Evolutionary conservation across 805 yeast genomes (phyloP), one percentile per base, ranked within the genome.

Genomic region (Novakomyces olei): DNA sequence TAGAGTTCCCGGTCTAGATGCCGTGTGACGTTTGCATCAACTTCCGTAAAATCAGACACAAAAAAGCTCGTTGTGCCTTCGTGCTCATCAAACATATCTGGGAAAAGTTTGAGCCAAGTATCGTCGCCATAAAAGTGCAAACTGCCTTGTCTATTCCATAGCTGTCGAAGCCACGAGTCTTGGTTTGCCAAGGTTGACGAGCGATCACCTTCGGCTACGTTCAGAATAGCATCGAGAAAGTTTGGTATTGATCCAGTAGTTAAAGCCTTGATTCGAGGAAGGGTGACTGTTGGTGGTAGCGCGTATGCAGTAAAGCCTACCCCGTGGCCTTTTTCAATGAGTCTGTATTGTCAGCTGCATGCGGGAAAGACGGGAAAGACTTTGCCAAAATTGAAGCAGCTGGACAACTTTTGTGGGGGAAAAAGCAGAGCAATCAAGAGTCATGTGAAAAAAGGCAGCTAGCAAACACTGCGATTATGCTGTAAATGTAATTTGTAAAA

Each of bases 221-320:
- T 81, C 4, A 88, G 73, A 0, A 93, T 93, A 0, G 93, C 94
- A 45, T 83, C 95, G 14, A 83, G 67, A 45, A 81, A 77, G 1
- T 93, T 81, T 0, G 95, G 94, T 32, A 81, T 53, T 0, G 92
- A 75, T 1, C 95, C 95, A 0, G 95, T 83, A 3, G 94, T 80
- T 26, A 81, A 52, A 0, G 93, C 94, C 47, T 83, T 83, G 32
- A 81, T 61, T 34, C 95, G 54, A 51, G 81, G 94, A 27, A 83
- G 54, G 1, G 95, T 81, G 0, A 94, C 83, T 0, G 95, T 83
- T 4, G 95, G 95, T 7, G 94, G 93, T 96, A 2, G 93, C 92
- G 94, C 73, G 48, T 61, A 77, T 0, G 93, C 93, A 0, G 98
- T 88, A 50, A 69, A 83, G 0, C 94, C 94, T 32, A 83, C 45